Percentiles rank a stretch among this genome's conserved stretches.
Conservation (phyloP, 768 basidiomycete species). For the Plicaturopsis crispa region DNA sequence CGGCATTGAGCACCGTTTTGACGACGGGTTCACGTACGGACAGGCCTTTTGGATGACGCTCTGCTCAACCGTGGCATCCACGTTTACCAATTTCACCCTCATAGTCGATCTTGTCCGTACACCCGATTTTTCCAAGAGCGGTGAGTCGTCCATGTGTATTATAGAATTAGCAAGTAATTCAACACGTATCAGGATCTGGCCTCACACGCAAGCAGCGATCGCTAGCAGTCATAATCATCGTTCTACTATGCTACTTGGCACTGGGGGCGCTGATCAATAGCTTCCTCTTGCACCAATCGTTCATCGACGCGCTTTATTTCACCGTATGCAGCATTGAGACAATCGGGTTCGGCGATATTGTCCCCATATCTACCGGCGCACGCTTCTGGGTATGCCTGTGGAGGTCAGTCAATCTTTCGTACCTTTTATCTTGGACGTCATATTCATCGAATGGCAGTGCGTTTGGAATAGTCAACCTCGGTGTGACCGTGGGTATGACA, state of each 20-base stretch:
- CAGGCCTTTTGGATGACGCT: slow-evolving; percentile 73
- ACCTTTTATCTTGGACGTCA: too few relatives aligned
- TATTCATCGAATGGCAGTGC: too few relatives aligned
- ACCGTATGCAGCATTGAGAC: slow-evolving; percentile 69
- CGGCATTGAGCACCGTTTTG: slow-evolving; percentile 49
- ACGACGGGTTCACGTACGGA: slow-evolving; percentile 65
- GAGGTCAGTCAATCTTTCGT: background rate
- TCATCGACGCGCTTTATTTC: slow-evolving; percentile 75
- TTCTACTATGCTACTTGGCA: slow-evolving; percentile 65
- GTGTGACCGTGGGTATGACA: slow-evolving; percentile 53
- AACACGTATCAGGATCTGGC: slow-evolving; percentile 50
- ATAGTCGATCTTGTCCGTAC: slow-evolving; percentile 54
- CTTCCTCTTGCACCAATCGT: slow-evolving; percentile 40
- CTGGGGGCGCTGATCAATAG: slow-evolving; percentile 60
- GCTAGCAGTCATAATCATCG: slow-evolving; percentile 72
- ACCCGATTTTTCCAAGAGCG: slow-evolving; percentile 54
- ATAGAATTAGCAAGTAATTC: slow-evolving; percentile 1
- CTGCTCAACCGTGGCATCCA: slow-evolving; percentile 63
- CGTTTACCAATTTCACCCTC: slow-evolving; percentile 60
- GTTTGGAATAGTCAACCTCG: slow-evolving; percentile 54
- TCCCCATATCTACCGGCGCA: slow-evolving; percentile 38
- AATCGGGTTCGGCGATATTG: slow-evolving; percentile 72
- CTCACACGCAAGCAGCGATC: slow-evolving; percentile 74
- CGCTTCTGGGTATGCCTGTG: slow-evolving; percentile 58
- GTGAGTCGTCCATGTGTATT: slow-evolving; percentile 25